Evolutionary conservation across 2,329 filamentous ascomycete species (phyloP).

Genomic region (Calonectria multiphialidica): DNA sequence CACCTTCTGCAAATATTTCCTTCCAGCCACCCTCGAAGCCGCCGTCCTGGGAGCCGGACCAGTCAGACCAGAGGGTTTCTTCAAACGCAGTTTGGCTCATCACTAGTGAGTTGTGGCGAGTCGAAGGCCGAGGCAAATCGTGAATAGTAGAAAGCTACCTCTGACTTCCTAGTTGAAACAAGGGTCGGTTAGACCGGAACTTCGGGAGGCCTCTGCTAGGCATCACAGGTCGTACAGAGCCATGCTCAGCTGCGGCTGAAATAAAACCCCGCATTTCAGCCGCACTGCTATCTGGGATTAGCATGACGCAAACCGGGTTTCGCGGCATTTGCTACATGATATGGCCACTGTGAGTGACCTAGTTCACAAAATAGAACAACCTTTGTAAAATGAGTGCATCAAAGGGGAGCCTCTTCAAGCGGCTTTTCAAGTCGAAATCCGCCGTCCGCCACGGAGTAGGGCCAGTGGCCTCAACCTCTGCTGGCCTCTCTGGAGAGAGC

Average conservation of each 20-base stretch:
- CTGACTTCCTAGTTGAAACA: background rate
- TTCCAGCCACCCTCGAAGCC: background rate
- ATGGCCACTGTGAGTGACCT: background rate
- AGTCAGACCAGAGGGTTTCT: conserved; percentile 3
- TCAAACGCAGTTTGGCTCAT: background rate
- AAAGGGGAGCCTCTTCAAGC: background rate
- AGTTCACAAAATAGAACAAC: background rate
- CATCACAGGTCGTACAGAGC: background rate
- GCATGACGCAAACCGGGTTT: background rate
- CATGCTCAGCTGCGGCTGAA: background rate
- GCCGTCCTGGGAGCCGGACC: background rate
- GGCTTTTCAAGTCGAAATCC: background rate
- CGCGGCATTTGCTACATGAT: background rate
- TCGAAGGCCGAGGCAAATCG: background rate
- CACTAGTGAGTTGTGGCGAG: background rate
- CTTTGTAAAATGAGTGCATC: background rate
- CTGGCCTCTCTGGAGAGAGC: background rate
- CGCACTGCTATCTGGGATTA: background rate
- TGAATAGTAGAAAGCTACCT: background rate
- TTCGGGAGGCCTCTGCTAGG: background rate
- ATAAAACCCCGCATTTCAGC: background rate
- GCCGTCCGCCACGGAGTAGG: background rate
- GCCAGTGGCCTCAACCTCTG: background rate
- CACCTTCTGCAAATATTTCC: background rate
- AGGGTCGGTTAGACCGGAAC: background rate